Evolutionary conservation across 495 filamentous ascomycete species (phyloP), one percentile per base, ranked within the genome.

Genomic region (Glutinoglossum americanum): DNA sequence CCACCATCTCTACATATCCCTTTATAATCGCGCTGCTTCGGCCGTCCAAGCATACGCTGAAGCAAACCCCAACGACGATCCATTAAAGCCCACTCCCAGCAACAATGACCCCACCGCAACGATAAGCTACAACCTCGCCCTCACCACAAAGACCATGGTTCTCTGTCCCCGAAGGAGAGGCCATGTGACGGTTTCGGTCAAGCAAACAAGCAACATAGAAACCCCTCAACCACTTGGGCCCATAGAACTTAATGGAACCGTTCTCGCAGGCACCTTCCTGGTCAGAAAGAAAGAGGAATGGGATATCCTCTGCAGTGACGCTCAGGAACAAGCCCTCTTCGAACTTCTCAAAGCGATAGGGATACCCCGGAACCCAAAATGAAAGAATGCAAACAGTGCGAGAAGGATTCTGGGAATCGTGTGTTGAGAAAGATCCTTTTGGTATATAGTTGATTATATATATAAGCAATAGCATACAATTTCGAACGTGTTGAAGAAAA

Each of bases 61-160:
- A 57, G 9, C n/a, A 51, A 51, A 17, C 39, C 57, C 47, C 55
- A 25, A 56, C 35, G 63, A 60, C 0, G 37, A 53, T 17, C 19
- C n/a, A n/a, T n/a, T 35, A n/a, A 25, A 54, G 57, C 19, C 58
- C 19, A 77, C 74, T 15, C 71, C 76, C 49, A 73, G 80, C 0
- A 37, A 51, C 8, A 17, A 41, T 23, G 39, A 37, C 32, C 13
- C 37, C 4, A 15, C 55, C 11, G 64, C 68, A 9, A 9, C 9
- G 30, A 81, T 90, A 35, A 84, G 81, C 64, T 90, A 93, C 65
- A 93, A 93, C 59, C 67, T 90, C 7, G 84, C 80, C 1, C 79
- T 93, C 74, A 90, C 85, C 3, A 72, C 76, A 17, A 68, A 68
- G 0, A 72, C 71, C 0, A 85, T 93, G 79, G 78, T 80, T 41